Evolutionary conservation across 148 eudicot species (phyloP).

Genomic region (Salicornia ramosissima): DNA sequence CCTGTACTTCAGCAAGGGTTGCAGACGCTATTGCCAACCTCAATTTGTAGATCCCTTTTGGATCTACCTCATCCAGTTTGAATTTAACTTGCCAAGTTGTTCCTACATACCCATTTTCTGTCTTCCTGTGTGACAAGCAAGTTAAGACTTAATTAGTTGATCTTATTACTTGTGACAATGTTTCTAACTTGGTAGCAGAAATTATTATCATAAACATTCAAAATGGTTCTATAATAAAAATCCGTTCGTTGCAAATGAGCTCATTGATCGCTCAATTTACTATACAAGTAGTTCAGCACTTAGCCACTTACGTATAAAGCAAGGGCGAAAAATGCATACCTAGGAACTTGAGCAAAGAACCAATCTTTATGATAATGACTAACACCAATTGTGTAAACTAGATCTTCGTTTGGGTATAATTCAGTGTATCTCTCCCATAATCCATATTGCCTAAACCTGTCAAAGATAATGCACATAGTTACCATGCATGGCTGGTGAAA

Average conservation of each 20-base stretch:
- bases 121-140: slow-evolving; percentile 34
- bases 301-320: not conserved
- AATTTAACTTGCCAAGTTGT: slow-evolving; percentile 92
- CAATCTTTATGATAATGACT: slow-evolving; percentile 68
- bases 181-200: not conserved
- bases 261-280: not conserved
- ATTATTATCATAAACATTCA: not conserved
- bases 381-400: slow-evolving; percentile 55
- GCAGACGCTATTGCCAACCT: slow-evolving; percentile 82
- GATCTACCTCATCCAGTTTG: slow-evolving; percentile 49
- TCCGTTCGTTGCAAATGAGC: not conserved
- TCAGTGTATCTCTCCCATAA: slow-evolving; percentile 83
- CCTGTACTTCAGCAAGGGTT: slow-evolving; percentile 69
- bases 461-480: slow-evolving; percentile 13
- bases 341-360: slow-evolving; percentile 89
- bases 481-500: not conserved
- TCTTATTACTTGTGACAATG: not conserved
- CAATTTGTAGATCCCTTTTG: slow-evolving; percentile 49
- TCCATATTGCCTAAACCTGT: slow-evolving; percentile 85
- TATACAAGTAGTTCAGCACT: not conserved
- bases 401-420: slow-evolving; percentile 58
- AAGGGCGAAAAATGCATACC: slow-evolving; percentile 28
- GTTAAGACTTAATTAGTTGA: not conserved
- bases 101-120: slow-evolving; percentile 49
- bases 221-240: too few relatives aligned